A percentile compares a stretch with the other conserved stretches of the same genome.
phyloP scores from a whole-genome alignment of 345 rosid genomes.

The Populus ilicifolia region DNA sequence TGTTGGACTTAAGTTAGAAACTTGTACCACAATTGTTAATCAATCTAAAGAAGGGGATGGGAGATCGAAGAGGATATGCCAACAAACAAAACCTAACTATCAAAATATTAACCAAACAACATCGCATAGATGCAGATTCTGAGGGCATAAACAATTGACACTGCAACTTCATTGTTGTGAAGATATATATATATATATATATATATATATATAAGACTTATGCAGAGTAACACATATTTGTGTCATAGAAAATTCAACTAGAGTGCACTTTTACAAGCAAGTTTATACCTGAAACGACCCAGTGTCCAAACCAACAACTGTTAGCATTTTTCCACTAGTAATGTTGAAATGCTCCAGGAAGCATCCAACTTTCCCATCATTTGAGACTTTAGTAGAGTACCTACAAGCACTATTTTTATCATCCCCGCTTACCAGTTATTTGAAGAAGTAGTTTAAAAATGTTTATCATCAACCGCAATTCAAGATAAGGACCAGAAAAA shows the following conservation, averaged over 20 bases:
- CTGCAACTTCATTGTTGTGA: background rate
- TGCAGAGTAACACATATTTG: background rate
- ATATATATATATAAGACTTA: background rate
- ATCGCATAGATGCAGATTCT: background rate
- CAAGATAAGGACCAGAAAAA: background rate
- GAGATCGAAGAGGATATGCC: background rate
- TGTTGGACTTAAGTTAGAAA: background rate
- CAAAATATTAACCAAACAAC: background rate
- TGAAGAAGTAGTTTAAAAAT: slow-evolving; percentile 1
- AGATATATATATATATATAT: background rate
- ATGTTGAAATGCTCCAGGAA: slow-evolving; percentile 39
- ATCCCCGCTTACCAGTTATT: slow-evolving; percentile 7
- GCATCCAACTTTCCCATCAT: slow-evolving; percentile 26
- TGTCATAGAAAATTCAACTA: background rate
- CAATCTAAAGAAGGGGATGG: background rate
- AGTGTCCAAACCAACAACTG: slow-evolving; percentile 44
- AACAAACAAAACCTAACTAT: background rate
- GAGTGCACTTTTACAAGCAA: background rate
- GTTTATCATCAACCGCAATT: slow-evolving; percentile 1
- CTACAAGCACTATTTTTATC: slow-evolving; percentile 35
- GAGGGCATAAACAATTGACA: background rate
- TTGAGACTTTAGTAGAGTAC: slow-evolving; percentile 48
- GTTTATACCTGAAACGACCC: slow-evolving; percentile 36
- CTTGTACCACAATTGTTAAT: no score
- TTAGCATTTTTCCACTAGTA: slow-evolving; percentile 42